phyloP scores from a whole-genome alignment of 805 yeast genomes.

The Kuraishia borneana region DNA sequence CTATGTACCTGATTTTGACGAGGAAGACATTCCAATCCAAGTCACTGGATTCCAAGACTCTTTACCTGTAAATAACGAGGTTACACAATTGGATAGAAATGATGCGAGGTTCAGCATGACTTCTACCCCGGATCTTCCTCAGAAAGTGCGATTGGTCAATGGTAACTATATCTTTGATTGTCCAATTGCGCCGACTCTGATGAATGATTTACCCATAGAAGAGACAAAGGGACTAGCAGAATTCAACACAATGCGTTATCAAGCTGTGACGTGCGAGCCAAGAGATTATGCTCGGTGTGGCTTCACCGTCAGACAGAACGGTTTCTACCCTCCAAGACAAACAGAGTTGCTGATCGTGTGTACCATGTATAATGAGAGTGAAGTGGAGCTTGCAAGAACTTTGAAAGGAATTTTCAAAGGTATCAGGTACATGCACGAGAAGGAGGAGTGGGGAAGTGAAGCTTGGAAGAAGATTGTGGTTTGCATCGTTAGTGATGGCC shows the following conservation, averaged over 20 bases:
- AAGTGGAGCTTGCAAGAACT: constrained; percentile 73
- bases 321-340: constrained; percentile 65
- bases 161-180: constrained; percentile 84
- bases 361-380: constrained; percentile 87
- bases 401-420: constrained; percentile 86
- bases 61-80: not conserved
- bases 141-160: constrained; percentile 41
- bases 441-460: constrained; percentile 76
- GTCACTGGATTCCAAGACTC: not conserved
- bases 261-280: constrained; percentile 92
- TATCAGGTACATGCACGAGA: constrained; percentile 61
- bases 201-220: constrained; percentile 36
- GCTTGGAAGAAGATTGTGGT: constrained; percentile 93
- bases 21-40: not conserved
- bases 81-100: not conserved
- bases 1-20: not conserved
- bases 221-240: constrained; percentile 38
- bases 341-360: constrained; percentile 81
- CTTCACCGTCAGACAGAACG: constrained; percentile 72
- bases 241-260: constrained; percentile 80
- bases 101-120: not conserved
- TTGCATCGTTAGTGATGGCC: constrained; percentile 84
- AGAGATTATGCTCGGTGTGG: constrained; percentile 45
- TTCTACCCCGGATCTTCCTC: not conserved
- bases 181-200: constrained; percentile 65